A percentile compares a stretch with the other conserved stretches of the same genome.
Evolutionary conservation across 441 rosid genomes (phyloP).

Genomic region (Iberis amara): DNA sequence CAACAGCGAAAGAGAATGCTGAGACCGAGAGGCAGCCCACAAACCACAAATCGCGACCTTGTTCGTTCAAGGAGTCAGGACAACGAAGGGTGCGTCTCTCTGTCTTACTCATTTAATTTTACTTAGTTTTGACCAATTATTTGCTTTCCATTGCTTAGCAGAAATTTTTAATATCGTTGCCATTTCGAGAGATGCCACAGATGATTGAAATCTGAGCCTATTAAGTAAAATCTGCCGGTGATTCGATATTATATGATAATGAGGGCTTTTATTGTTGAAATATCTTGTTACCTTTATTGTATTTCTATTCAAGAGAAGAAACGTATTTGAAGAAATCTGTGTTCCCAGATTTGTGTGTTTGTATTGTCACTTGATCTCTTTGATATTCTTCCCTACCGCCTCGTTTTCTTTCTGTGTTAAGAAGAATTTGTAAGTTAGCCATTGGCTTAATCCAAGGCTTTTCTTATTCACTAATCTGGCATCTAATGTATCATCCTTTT

Average conservation of each 20-base stretch:
- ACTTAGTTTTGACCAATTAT: constrained; percentile 8
- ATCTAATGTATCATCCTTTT: constrained; percentile 14
- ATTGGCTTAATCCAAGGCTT: constrained; percentile 13
- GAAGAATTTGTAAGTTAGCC: not conserved
- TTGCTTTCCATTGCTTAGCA: constrained; percentile 22
- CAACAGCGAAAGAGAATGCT: constrained; percentile 96
- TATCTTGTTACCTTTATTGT: constrained; percentile 21
- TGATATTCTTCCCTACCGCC: constrained; percentile 11
- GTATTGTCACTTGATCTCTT: constrained; percentile 11
- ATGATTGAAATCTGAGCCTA: constrained; percentile 22
- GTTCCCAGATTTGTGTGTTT: not conserved
- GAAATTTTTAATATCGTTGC: constrained; percentile 6
- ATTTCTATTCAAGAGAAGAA: not conserved
- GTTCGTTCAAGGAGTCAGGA: constrained; percentile 66
- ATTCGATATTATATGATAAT: not conserved
- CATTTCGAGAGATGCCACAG: constrained; percentile 19
- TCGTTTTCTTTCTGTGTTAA: not conserved
- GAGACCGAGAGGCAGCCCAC: constrained; percentile 91
- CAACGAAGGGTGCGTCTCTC: constrained; percentile 70
- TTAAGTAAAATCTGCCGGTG: constrained; percentile 17
- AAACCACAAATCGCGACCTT: constrained; percentile 60
- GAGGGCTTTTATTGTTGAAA: constrained; percentile 9
- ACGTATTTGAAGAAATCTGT: not conserved
- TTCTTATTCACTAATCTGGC: constrained; percentile 1
- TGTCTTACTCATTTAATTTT: constrained; percentile 22